Evolutionary conservation across 2,329 filamentous ascomycete species (phyloP).

Genomic region (Alternaria sp.): DNA sequence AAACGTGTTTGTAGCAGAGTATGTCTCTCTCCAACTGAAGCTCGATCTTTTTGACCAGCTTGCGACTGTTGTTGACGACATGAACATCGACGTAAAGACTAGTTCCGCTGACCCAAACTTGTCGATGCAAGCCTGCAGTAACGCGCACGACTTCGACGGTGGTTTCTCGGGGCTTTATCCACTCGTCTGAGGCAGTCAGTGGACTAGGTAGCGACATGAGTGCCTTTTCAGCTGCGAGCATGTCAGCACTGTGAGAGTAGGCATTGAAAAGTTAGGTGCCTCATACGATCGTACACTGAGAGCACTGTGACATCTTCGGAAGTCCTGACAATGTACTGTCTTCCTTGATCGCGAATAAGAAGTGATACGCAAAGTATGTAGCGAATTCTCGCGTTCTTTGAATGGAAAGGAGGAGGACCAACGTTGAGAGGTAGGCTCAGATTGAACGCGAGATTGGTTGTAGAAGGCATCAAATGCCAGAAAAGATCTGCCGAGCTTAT

Average conservation of each 20-base stretch:
- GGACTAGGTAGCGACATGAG: conserved; percentile 61
- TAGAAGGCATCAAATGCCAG: conserved; percentile 58
- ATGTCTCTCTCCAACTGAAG: conserved; percentile 60
- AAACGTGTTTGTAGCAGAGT: conserved; percentile 59
- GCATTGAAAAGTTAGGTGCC: background rate
- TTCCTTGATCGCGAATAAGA: conserved; percentile 56
- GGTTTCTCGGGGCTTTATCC: conserved; percentile 49
- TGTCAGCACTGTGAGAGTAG: conserved; percentile 11
- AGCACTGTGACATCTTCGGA: conserved; percentile 59
- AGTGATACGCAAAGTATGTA: conserved; percentile 59
- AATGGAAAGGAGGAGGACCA: conserved; percentile 61
- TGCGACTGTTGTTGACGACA: conserved; percentile 58
- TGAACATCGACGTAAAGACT: conserved; percentile 63
- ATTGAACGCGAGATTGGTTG: conserved; percentile 58
- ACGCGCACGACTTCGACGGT: conserved; percentile 55
- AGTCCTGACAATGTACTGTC: conserved; percentile 57
- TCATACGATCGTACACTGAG: conserved; percentile 61
- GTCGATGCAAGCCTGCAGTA: conserved; percentile 62
- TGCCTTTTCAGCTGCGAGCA: conserved; percentile 57
- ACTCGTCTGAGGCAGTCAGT: conserved; percentile 58
- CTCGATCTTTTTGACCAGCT: conserved; percentile 58
- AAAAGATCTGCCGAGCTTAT: conserved; percentile 50
- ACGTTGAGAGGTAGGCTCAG: conserved; percentile 61
- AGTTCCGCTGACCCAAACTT: conserved; percentile 65
- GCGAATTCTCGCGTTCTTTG: conserved; percentile 59